Percentiles rank a stretch among this genome's conserved stretches.
These are phyloP conservation scores for Penicillium robsamsonii DNA, from an alignment of 495 filamentous ascomycete genomes.

Conservation along the genomic window DNA sequence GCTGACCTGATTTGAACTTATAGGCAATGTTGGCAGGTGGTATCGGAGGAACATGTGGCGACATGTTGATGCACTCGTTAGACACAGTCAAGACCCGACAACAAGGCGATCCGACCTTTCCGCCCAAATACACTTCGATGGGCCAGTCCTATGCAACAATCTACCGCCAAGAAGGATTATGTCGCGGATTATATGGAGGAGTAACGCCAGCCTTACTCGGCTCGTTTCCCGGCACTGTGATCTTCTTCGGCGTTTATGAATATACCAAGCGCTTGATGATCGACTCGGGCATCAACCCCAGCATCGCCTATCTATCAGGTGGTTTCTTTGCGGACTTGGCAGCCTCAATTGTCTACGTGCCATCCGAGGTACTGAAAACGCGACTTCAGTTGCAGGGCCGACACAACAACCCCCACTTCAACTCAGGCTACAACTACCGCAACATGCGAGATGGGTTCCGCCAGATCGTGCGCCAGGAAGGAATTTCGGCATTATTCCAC, in stretches of 20 bases:
- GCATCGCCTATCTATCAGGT: conserved; percentile 78
- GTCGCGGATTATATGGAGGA: conserved; percentile 87
- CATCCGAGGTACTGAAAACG: conserved; percentile 94
- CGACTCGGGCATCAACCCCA: conserved; percentile 72
- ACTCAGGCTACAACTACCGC: conserved; percentile 91
- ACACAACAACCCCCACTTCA: conserved; percentile 89
- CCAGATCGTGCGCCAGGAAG: conserved; percentile 81
- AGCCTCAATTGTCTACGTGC: conserved; percentile 89
- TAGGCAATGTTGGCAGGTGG: conserved; percentile 96
- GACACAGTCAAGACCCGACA: conserved; percentile 99
- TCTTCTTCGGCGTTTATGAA: conserved; percentile 96
- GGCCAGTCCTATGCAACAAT: conserved; percentile 88
- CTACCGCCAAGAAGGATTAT: conserved; percentile 84
- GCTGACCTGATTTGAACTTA: conserved; percentile 7
- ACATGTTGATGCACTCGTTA: conserved; percentile 98
- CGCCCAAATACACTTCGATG: conserved; percentile 87
- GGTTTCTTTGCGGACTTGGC: conserved; percentile 91
- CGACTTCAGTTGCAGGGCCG: conserved; percentile 91
- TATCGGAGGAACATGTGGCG: conserved; percentile 83
- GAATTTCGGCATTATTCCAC: conserved; percentile 80
- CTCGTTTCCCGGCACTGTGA: conserved; percentile 88
- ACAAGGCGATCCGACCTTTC: conserved; percentile 89
- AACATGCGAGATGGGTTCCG: conserved; percentile 73
- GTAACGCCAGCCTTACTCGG: conserved; percentile 86
- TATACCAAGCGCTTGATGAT: conserved; percentile 88